Base-by-base conservation (phyloP, 2,329 filamentous ascomycete genomes). In the Aspergillus pseudonomiae region DNA sequence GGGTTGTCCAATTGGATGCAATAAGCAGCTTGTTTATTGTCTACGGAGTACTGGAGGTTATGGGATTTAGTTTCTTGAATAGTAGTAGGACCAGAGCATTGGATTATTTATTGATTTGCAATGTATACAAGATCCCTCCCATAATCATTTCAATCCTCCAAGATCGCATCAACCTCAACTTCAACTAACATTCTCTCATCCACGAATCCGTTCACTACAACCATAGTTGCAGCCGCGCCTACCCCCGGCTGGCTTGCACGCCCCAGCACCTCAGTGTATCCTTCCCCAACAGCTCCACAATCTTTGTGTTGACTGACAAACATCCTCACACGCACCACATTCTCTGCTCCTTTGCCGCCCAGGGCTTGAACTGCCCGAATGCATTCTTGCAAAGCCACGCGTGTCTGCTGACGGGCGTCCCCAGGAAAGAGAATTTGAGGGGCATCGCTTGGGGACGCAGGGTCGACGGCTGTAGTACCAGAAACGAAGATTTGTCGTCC, bases 141-240 rank as follows among this genome's bases (percentile, higher is more conserved):
- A 46, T 34, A 34, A 16, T 36, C 14, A 19, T 30, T 32, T 63
- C 46, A 61, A 36, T 36, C 21, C 24, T 67, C 63, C 28, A 68
- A 63, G 54, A 78, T 69, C 14, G 76, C 77, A 74, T 79, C 77
- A 36, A 78, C 74, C 59, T 79, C 77, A 55, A 79, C 70, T 64
- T 79, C 77, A n/a, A 79, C 77, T 54, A 78, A 65, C 75, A 79
- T 79, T 28, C 68, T 68, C 34, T 66, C 65, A 64, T 79, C 71
- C 14, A 79, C 71, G 65, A 79, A 79, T 12, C 77, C 77, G 63
- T 70, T 67, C 14, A 78, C 76, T 24, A 79, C 75, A 60, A 80
- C 68, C 75, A 79, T 77, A 6, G 76, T 79, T 39, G 77, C 77
- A 21, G 72, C 75, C 3, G 75, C 70, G 46, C 74, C 74, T 19